Conservation (phyloP, 2,329 filamentous ascomycete species). For the Monilinia fructicola region DNA sequence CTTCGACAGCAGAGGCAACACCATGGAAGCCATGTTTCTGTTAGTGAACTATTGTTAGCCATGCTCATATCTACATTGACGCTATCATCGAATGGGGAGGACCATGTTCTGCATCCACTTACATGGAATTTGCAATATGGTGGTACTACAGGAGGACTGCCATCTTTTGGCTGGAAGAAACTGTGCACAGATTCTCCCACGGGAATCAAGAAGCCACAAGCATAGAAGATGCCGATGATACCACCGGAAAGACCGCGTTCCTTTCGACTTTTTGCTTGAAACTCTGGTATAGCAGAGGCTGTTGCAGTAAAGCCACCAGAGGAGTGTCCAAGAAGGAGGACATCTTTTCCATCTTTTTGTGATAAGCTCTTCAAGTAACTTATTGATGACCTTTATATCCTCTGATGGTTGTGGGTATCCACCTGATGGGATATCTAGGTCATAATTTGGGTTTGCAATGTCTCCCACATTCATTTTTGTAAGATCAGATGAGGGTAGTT, state of each 20-base stretch:
- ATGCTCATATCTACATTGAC: neutral
- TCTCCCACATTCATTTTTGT: slow-evolving; percentile 6
- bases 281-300: neutral
- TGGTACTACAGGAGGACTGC: slow-evolving; percentile 2
- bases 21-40: slow-evolving; percentile 22
- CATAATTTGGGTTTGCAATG: neutral
- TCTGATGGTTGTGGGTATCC: slow-evolving; percentile 9
- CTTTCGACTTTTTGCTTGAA: neutral
- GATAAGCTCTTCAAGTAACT: neutral
- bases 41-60: neutral
- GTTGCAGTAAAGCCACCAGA: slow-evolving; percentile 10
- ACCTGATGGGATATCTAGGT: neutral
- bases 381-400: neutral
- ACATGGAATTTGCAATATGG: slow-evolving; percentile 12
- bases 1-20: slow-evolving; percentile 15
- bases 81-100: neutral
- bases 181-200: slow-evolving; percentile 8
- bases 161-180: slow-evolving; percentile 18
- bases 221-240: slow-evolving; percentile 1
- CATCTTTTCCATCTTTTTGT: neutral
- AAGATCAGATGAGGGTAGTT: slow-evolving; percentile 11
- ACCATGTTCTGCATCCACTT: neutral
- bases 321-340: slow-evolving; percentile 4
- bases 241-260: neutral
- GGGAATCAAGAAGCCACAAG: slow-evolving; percentile 10